phyloP scores from a whole-genome alignment of 768 basidiomycete species.

The Rhodotorula paludigena region DNA sequence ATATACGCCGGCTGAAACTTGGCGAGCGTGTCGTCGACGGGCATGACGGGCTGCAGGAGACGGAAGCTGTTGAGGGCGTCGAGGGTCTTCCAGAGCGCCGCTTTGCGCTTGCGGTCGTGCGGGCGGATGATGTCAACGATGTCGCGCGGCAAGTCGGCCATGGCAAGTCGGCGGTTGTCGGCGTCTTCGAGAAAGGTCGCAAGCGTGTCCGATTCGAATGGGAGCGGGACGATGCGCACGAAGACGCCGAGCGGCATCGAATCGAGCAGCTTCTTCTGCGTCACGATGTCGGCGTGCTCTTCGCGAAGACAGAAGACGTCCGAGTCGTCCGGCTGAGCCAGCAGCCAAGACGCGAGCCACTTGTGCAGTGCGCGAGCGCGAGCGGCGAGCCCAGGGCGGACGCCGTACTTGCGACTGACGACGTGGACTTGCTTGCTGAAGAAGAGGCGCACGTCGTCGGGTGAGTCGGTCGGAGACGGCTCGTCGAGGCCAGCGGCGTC shows the following conservation, averaged over 20 bases:
- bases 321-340: slow-evolving; percentile 48
- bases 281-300: slow-evolving; percentile 51
- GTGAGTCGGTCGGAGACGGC: not conserved
- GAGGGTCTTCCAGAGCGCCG: slow-evolving; percentile 57
- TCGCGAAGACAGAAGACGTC: slow-evolving; percentile 53
- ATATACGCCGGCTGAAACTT: not conserved
- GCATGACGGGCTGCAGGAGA: slow-evolving; percentile 56
- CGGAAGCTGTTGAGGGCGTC: slow-evolving; percentile 55
- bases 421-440: slow-evolving; percentile 67
- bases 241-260: slow-evolving; percentile 65
- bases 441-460: slow-evolving; percentile 50
- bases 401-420: slow-evolving; percentile 69
- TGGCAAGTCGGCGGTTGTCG: slow-evolving; percentile 43
- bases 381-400: slow-evolving; percentile 61
- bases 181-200: slow-evolving; percentile 55
- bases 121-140: slow-evolving; percentile 19
- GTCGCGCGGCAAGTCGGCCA: slow-evolving; percentile 12
- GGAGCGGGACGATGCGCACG: slow-evolving; percentile 60
- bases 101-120: slow-evolving; percentile 10
- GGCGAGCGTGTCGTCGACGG: not conserved
- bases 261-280: slow-evolving; percentile 59
- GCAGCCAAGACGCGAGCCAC: slow-evolving; percentile 54
- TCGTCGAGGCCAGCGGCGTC: not conserved
- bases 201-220: slow-evolving; percentile 59
- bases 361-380: slow-evolving; percentile 65